Evolutionary conservation across 495 filamentous ascomycete genomes (phyloP), one percentile per base, ranked within the genome.

Genomic region (Trichoderma gamsii): DNA sequence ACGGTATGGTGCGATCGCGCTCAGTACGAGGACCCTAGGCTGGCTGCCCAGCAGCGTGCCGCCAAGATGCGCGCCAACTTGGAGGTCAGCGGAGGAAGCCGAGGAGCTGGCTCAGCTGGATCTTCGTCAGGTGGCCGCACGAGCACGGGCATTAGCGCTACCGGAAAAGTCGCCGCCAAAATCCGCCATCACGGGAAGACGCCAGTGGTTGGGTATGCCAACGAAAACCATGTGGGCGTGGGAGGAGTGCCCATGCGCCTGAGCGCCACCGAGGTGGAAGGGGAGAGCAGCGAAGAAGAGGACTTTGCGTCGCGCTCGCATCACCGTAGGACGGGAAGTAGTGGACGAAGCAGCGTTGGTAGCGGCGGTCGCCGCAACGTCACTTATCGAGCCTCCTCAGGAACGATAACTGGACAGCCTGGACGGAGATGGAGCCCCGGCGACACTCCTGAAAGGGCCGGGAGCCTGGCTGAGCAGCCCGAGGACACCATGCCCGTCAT

Each of bases 1-100:
- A 99, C 95, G 0, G 95, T 99, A 9, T 99, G 95, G 95, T 97
- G 94, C 78, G 96, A 98, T 71, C 92, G 93, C 66, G 86, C 93
- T 16, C 95, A 99, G 73, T 86, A 89, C 65, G 92, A 98, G 78
- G 96, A 99, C 78, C 91, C 96, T 12, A 84, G 92, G 27, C 75
- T 96, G 67, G 77, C 89, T 7, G 92, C 91, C 29, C 86, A 90
- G 72, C 91, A 96, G 72, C 84, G 89, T 68, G 87, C 86, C 3
- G 96, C 93, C 65, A 97, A 94, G 79, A 84, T 89, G 78, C 81
- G 92, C 64, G 96, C 96, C 3, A 87, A 88, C 59, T 86, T 88
- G 69, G 94, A 98, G 78, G 86, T 98, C 29, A 83, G 87, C 69
- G 88, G 88, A 65, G 80, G 83, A 65, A 73, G 71, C 11, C 64